Conservation (phyloP, 148 eudicot genomes). For the Camellia granthamiana region DNA sequence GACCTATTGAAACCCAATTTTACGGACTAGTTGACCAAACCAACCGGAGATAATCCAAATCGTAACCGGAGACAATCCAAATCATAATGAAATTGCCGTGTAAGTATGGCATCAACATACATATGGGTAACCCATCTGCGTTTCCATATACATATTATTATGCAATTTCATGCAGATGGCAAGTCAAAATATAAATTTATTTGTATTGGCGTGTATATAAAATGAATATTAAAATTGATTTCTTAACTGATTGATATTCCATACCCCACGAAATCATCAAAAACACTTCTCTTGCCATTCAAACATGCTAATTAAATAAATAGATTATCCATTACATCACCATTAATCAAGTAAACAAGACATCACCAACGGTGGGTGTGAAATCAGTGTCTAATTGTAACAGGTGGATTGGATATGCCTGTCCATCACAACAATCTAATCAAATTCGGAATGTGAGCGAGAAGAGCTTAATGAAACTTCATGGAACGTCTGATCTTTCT, state of each 20-base stretch:
- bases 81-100: too few relatives aligned
- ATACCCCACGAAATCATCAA: conserved; percentile 59
- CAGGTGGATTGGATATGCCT: not conserved
- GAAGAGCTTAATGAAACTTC: too few relatives aligned
- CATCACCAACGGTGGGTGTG: conserved; percentile 45
- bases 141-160: not conserved
- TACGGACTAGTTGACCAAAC: too few relatives aligned
- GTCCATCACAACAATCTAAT: conserved; percentile 8
- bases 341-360: conserved; percentile 25
- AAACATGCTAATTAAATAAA: not conserved
- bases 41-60: too few relatives aligned
- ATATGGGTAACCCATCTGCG: conserved; percentile 16
- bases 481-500: too few relatives aligned
- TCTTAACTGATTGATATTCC: conserved; percentile 67
- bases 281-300: conserved; percentile 22
- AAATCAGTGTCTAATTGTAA: conserved; percentile 33
- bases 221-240: conserved; percentile 38
- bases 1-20: too few relatives aligned
- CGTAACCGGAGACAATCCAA: too few relatives aligned
- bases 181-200: conserved; percentile 30
- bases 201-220: too few relatives aligned
- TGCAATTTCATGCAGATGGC: conserved; percentile 41
- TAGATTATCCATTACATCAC: conserved; percentile 56
- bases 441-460: not conserved
- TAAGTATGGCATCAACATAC: not conserved